Base-by-base conservation (phyloP, 108 stramenopile species). In the Conticribra guillardii region DNA sequence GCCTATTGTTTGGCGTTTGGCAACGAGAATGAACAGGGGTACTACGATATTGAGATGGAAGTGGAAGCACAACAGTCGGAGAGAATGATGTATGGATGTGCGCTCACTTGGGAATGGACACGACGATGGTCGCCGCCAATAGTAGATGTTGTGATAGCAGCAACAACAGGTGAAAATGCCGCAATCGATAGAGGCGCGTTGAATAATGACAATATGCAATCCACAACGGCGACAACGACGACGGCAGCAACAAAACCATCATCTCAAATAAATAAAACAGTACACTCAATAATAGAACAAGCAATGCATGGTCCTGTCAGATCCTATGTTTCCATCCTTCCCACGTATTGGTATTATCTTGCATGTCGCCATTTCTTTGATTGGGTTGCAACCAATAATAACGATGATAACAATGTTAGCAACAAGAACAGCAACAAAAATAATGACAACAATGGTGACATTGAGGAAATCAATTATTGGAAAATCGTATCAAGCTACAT, bases 71-170 rank as follows among this genome's bases (percentile, higher is more conserved):
- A 41, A 5, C 11, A 9, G 19, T 24, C 3, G 22, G 17, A 31
- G 23, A 47, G 44, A 29, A 52, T 27, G 27, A 53, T 52, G 23
- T 46, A 72, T 18, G 86, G 89, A 30, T 77, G 80, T 54, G 88
- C 88, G 16, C 80, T 85, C 27, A 95, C 94, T 15, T 95, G 94
- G 94, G 94, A 95, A 80, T 95, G 94, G 94, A 95, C 86, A 52
- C 76, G 91, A 28, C 64, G 91, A 34, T 60, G 76, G 71, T 60
- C 15, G 24, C 52, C 54, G 50, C 58, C 46, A 18, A 26, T 54
- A 50, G 65, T 44, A 15, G 52, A 64, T 56, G 9, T 16, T 41
- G n/a, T n/a, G n/a, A n/a, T n/a, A n/a, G n/a, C n/a, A n/a, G n/a
- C n/a, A n/a, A n/a, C n/a, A n/a, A n/a, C n/a, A n/a, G n/a, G n/a